Evolutionary conservation across 2,329 filamentous ascomycete genomes (phyloP), one percentile per base, ranked within the genome.

Genomic region (Plectosphaerella sp.): DNA sequence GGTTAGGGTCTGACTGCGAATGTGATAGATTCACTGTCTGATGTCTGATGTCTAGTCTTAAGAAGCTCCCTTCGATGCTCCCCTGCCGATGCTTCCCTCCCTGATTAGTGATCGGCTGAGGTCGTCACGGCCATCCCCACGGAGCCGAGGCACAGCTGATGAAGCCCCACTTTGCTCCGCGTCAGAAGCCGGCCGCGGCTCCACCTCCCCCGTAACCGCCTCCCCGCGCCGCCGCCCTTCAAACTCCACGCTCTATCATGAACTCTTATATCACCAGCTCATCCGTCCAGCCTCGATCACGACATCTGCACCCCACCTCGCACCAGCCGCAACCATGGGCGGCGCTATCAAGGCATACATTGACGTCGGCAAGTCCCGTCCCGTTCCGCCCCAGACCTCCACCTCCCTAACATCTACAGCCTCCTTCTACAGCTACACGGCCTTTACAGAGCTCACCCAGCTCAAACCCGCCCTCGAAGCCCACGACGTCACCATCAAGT

Each of bases 401-500:
- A n/a, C 18, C 35, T 24, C 12, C 24, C 47, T 48, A 20, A 39
- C 15, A 14, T 46, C 2, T 2, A 16, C 61, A 91, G 87, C 84
- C 51, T 91, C 88, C 22, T 69, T 79, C 47, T 84, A 79, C 60
- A 82, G 79, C 68, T 84, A 82, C 58, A 61, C 83, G 15, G 70
- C 72, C 18, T 74, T 88, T 48, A 63, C 74, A 1, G 78, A 89
- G 61, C 70, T 91, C 22, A 70, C 77, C 33, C 74, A 73, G 49
- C 84, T 86, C 58, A 67, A 77, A 42, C 67, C 74, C 1, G 64
- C 75, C 2, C 74, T 91, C 3, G 69, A 72, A 47, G 75, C 77
- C 10, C 74, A 89, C 65, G 74, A 74, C 33, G 77, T 91, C 6
- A 72, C 84, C 36, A 69, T 91, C 33, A 83, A 90, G 87, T 89